Conservation (phyloP, 805 yeast species). For the Nematodospora valgi region DNA sequence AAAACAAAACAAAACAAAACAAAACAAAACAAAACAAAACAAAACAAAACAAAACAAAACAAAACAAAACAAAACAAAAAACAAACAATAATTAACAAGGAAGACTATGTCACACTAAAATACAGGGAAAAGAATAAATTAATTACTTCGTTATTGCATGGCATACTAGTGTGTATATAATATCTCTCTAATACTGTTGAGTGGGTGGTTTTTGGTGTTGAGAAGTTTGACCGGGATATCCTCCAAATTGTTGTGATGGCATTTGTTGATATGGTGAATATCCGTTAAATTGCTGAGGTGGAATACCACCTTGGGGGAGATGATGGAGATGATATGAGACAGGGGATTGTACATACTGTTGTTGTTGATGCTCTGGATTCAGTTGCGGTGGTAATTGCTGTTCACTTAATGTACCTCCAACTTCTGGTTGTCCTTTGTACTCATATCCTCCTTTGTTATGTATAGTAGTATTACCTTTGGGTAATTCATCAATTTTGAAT, state of each 20-base stretch:
- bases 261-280: constrained; percentile 17
- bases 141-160: constrained; percentile 2
- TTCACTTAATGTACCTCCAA: constrained; percentile 10
- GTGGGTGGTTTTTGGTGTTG: constrained; percentile 11
- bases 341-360: constrained; percentile 4
- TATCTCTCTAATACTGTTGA: constrained; percentile 9
- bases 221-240: constrained; percentile 9
- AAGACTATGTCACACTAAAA: constrained; percentile 2
- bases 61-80: constrained; percentile 1
- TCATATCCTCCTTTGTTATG: constrained; percentile 34
- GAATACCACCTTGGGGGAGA: constrained; percentile 16
- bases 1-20: too few species aligned
- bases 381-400: constrained; percentile 11
- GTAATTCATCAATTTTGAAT: constrained; percentile 68
- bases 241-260: constrained; percentile 9
- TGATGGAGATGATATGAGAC: constrained; percentile 11
- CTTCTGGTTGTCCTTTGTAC: constrained; percentile 45
- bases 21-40: too few species aligned
- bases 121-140: constrained; percentile 2
- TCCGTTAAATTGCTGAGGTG: constrained; percentile 18
- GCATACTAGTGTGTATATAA: constrained; percentile 1
- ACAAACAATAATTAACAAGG: constrained; percentile 1
- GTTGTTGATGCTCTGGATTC: constrained; percentile 6
- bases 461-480: constrained; percentile 39
- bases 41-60: neutral